Conservation (phyloP, 73 alveolate species). For the Halteria grandinella region DNA sequence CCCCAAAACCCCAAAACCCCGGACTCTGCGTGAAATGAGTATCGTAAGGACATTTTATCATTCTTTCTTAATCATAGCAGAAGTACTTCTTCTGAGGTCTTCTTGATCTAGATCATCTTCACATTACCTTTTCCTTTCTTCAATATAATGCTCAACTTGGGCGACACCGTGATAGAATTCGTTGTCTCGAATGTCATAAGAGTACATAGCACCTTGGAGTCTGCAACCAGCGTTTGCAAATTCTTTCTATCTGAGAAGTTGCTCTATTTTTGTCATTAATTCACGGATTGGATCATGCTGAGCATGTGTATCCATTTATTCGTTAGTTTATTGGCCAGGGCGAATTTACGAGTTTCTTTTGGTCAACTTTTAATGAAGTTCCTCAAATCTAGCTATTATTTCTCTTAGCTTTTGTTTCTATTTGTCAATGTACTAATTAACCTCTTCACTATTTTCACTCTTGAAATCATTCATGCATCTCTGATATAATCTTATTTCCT, state of each 20-base stretch:
- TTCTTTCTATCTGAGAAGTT: no score
- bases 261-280: no score
- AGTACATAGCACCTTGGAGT: conserved; percentile 19
- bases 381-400: background rate
- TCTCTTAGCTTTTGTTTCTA: background rate
- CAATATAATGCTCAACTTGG: no score
- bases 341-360: background rate
- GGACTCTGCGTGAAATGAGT: no score
- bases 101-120: no score
- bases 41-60: no score
- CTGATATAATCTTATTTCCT: background rate
- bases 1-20: no score
- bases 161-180: conserved; percentile 11
- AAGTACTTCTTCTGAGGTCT: no score
- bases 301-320: background rate
- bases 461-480: background rate
- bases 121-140: no score
- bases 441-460: background rate
- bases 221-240: no score
- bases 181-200: conserved; percentile 34
- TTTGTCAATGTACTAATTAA: background rate
- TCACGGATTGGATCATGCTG: no score
- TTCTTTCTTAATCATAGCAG: no score
- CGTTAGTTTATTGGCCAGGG: background rate
- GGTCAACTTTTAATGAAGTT: background rate